These are phyloP conservation scores for Nissolia schottii DNA, from an alignment of 306 rosid genomes.

Conservation along the genomic window DNA sequence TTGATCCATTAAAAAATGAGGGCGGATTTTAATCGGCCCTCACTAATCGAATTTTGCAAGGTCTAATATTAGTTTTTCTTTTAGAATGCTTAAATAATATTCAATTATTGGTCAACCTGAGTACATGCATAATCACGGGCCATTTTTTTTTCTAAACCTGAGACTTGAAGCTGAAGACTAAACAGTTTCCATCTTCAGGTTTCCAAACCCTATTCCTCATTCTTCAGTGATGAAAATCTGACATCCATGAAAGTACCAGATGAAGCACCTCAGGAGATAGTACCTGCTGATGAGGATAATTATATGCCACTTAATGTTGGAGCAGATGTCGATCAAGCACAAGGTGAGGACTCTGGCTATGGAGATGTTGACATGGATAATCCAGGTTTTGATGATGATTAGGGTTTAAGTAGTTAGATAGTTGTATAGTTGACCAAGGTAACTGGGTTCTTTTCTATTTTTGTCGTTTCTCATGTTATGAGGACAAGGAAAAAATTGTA, in stretches of 20 bases:
- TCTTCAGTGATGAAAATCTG: conserved; percentile 61
- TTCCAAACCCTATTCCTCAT: conserved; percentile 65
- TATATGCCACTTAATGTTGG: background rate
- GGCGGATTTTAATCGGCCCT: background rate
- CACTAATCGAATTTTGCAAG: background rate
- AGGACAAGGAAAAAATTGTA: background rate
- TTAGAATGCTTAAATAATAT: background rate
- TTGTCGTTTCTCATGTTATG: background rate
- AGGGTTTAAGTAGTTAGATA: background rate
- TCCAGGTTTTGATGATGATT: conserved; percentile 29
- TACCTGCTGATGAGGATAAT: background rate
- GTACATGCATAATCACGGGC: background rate
- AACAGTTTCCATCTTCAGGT: conserved; percentile 43
- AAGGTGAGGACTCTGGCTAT: conserved; percentile 28
- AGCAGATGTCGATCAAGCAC: conserved; percentile 8
- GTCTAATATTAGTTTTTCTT: background rate
- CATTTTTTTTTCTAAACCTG: too few species aligned
- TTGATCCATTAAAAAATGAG: background rate
- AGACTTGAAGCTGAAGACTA: background rate
- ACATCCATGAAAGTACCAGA: conserved; percentile 35
- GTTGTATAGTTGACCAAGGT: conserved; percentile 10
- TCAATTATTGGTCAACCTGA: background rate
- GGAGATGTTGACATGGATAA: conserved; percentile 32
- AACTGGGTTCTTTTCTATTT: background rate
- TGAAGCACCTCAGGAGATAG: conserved; percentile 6